Percentiles rank a stretch among this genome's conserved stretches.
phyloP scores from a whole-genome alignment of 352 stramenopile species.

The Pythium brassicae region DNA sequence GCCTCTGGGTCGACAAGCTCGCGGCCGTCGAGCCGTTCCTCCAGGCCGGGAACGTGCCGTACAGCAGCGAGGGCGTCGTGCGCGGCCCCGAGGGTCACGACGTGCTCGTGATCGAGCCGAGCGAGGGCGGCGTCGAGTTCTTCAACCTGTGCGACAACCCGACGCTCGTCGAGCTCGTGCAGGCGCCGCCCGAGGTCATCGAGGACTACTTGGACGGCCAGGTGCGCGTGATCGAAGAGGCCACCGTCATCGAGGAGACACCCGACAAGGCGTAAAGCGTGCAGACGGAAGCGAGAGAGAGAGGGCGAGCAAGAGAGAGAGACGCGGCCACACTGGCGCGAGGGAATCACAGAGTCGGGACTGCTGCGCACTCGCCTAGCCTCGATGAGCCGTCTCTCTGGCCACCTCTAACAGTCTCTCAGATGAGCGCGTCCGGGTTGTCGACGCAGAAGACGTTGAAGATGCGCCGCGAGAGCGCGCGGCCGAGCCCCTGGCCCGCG shows the following conservation, averaged over 20 bases:
- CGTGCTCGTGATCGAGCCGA: slow-evolving; percentile 64
- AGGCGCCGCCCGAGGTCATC: slow-evolving; percentile 72
- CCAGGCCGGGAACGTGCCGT: slow-evolving; percentile 56
- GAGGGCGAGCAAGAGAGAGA: background rate
- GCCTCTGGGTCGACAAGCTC: slow-evolving; percentile 78
- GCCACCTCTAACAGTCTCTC: no score
- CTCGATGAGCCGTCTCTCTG: no score
- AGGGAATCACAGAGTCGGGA: background rate
- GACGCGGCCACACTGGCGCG: background rate
- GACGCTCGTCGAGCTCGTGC: slow-evolving; percentile 78
- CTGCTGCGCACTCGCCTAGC: no score
- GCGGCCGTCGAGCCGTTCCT: slow-evolving; percentile 59
- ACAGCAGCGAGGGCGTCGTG: slow-evolving; percentile 48
- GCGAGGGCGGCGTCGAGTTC: slow-evolving; percentile 60
- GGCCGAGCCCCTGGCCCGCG: slow-evolving; percentile 28
- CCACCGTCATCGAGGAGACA: no score
- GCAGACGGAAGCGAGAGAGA: no score
- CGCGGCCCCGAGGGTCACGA: slow-evolving; percentile 60
- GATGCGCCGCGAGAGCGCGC: slow-evolving; percentile 49
- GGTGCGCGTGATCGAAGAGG: no score
- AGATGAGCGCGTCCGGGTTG: slow-evolving; percentile 30
- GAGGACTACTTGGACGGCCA: slow-evolving; percentile 61
- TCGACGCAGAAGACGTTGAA: slow-evolving; percentile 47
- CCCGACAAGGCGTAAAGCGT: no score
- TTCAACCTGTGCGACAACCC: slow-evolving; percentile 84